A percentile compares a stretch with the other conserved stretches of the same genome.
These are phyloP conservation scores for Leccinum uliginosum DNA, from an alignment of 768 basidiomycete genomes.

Conservation along the genomic window DNA sequence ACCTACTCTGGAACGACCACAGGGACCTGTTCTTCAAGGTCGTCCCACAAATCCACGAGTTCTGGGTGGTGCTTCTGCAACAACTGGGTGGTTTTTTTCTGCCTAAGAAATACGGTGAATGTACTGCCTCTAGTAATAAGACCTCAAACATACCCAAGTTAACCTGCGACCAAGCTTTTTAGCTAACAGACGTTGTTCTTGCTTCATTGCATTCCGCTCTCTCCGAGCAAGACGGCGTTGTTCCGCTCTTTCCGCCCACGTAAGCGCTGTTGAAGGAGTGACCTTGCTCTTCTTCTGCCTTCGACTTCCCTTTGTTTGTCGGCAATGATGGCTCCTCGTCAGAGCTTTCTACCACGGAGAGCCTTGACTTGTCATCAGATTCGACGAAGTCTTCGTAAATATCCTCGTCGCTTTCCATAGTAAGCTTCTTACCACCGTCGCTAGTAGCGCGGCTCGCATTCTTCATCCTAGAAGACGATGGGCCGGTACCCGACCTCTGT, in stretches of 20 bases:
- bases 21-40: constrained; percentile 61
- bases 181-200: constrained; percentile 48
- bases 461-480: constrained; percentile 33
- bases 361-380: constrained; percentile 9
- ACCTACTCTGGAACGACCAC: constrained; percentile 64
- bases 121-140: constrained; percentile 4
- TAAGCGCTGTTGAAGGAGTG: not conserved
- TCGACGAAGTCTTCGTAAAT: not conserved
- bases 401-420: constrained; percentile 13
- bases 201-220: constrained; percentile 31
- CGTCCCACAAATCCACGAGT: constrained; percentile 81
- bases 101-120: constrained; percentile 43
- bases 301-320: constrained; percentile 34
- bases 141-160: constrained; percentile 51
- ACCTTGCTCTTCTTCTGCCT: constrained; percentile 22
- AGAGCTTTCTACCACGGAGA: constrained; percentile 5
- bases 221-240: constrained; percentile 15
- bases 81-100: constrained; percentile 62
- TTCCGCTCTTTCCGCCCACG: constrained; percentile 9
- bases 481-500: constrained; percentile 30
- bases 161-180: constrained; percentile 67
- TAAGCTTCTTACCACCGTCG: constrained; percentile 15
- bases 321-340: constrained; percentile 11
- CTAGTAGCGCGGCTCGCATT: constrained; percentile 42
- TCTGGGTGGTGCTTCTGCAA: constrained; percentile 74